phyloP scores from a whole-genome alignment of 192 early-diverging fungal genomes.

The Coemansia biformis region DNA sequence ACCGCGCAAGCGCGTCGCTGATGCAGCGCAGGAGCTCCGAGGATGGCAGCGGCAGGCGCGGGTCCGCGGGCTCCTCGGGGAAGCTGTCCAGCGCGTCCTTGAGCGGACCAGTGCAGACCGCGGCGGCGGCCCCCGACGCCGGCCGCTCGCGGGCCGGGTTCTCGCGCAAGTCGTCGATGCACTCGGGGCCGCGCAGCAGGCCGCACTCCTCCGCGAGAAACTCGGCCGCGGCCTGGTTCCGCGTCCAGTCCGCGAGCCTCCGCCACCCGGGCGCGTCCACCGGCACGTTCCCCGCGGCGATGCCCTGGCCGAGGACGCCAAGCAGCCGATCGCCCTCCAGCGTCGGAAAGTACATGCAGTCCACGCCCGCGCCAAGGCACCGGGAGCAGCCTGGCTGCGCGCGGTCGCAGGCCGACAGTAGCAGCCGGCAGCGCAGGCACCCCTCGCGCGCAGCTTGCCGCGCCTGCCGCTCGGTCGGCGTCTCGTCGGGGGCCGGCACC shows the following conservation, averaged over 20 bases:
- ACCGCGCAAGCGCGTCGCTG: conserved; percentile 15
- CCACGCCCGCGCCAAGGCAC: conserved; percentile 9
- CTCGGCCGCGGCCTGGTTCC: conserved; percentile 10
- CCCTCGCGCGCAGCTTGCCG: not conserved
- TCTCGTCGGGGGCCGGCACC: too few relatives aligned
- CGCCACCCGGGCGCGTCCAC: not conserved
- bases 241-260: conserved; percentile 3
- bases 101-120: conserved; percentile 4
- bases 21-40: conserved; percentile 42
- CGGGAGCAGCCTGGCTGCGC: conserved; percentile 2
- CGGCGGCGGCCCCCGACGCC: not conserved
- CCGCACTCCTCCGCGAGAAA: conserved; percentile 17
- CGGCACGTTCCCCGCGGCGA: not conserved
- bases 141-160: conserved; percentile 9
- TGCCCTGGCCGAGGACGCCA: conserved; percentile 1
- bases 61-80: conserved; percentile 3
- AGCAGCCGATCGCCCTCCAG: conserved; percentile 22
- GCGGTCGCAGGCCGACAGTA: conserved; percentile 11
- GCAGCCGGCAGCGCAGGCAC: conserved; percentile 37
- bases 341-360: conserved; percentile 11
- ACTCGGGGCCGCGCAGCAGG: conserved; percentile 9
- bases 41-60: conserved; percentile 31
- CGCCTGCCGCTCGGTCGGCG: too few relatives aligned
- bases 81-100: conserved; percentile 2
- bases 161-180: conserved; percentile 4